Evolutionary conservation across 1,284 basidiomycete genomes (phyloP), one percentile per base, ranked within the genome.

Genomic region (Neonothopanus nambi): DNA sequence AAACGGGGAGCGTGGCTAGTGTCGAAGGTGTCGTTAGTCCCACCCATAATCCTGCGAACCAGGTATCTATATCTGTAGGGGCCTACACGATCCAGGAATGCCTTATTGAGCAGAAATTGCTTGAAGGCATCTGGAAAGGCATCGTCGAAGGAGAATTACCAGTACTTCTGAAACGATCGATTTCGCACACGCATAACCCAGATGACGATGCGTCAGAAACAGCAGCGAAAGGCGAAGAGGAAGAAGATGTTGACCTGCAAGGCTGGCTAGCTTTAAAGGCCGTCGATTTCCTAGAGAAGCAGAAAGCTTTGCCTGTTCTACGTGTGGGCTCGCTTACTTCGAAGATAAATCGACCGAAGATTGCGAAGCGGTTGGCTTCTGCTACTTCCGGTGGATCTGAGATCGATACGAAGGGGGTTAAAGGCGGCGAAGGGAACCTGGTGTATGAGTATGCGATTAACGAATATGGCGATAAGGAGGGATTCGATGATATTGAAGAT

Each of bases 41-140:
- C 21, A 24, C 6, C 20, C 7, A 21, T 26, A 24, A 20, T 21
- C 12, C 30, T 36, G 11, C 15, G 11, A 38, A 26, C 18, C 35
- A 17, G 12, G n/a, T 11, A 9, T 46, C 51, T 15, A 45, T 46
- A 35, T 46, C 35, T 12, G 50, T 48, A 9, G 36, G 40, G 9
- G 51, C 47, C 2, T 56, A 53, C 35, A 23, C 48, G 0, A 26
- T 56, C 37, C 50, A 47, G 13, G 26, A 24, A 3, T 43, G 33
- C 18, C 26, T 56, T 13, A n/a, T 45, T 9, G 41, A 51, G 5
- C 51, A 56, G 20, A 47, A 56, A 15, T 41, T 36, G 59, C 58
- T 52, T 43, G 62, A 47, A 59, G 60, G 41, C 53, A 57, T 67
- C 61, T 46, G 65, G 60, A 37, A 59, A 57, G 17, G 60, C 64